Evolutionary conservation across 805 yeast species (phyloP), one percentile per base, ranked within the genome.

Genomic region (Starmerella gropengiesseri): DNA sequence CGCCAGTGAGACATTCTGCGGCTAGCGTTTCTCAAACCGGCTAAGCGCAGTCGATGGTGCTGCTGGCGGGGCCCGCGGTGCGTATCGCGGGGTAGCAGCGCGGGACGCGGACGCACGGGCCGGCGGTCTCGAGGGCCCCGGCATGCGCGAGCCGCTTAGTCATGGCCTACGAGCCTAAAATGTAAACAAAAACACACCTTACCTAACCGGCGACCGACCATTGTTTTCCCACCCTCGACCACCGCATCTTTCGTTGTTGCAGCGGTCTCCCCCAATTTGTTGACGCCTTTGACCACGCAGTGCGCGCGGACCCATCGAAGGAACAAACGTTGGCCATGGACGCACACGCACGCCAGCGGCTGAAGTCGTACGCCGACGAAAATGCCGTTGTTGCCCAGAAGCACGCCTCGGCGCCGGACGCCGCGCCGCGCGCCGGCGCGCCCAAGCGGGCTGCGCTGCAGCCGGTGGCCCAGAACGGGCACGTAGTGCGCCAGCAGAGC

Each of bases 161-260:
- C 27, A 17, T 11, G 26, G 22, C 34, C 17, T 31, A 7, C 34
- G n/a, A n/a, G 34, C 32, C 37, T 32, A 49, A 43, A 28, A 40
- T 37, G 52, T 48, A 48, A 48, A 48, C 50, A 48, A 30, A 45
- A 41, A 41, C 48, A 46, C 27, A 31, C 33, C 34, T 31, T 31
- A 31, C 34, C 34, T 31, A 31, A 31, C 34, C 34, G 13, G 14
- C 34, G 6, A n/a, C 9, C 4, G 14, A 7, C 22, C n/a, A 17
- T 23, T 21, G 22, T 21, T 12, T 17, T 17, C 14, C 22, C n/a
- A n/a, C n/a, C n/a, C n/a, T n/a, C n/a, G n/a, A n/a, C n/a, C n/a
- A n/a, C n/a, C n/a, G n/a, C n/a, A n/a, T n/a, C n/a, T n/a, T n/a
- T n/a, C n/a, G n/a, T n/a, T n/a, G n/a, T n/a, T n/a, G n/a, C n/a